Base-by-base conservation (phyloP, 2,329 filamentous ascomycete species). In the Xylaria sp. region DNA sequence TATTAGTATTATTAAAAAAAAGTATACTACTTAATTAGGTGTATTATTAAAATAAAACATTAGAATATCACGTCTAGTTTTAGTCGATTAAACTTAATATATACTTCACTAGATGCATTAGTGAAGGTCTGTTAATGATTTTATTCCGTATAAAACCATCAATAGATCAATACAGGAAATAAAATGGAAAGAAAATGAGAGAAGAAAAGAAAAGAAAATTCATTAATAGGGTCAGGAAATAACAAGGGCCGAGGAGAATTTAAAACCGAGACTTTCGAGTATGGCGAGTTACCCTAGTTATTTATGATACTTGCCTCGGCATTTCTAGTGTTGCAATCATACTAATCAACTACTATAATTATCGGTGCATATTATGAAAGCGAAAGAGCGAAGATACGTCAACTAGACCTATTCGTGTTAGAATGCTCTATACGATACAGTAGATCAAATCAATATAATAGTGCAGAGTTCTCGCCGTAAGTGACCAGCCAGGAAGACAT, bases 391-490 rank as follows among this genome's bases (percentile, higher is more conserved):
- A 58, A 47, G n/a, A 11, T 35, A 8, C 21, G 40, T 35, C 25
- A 45, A 19, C 25, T 43, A 43, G 2, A 8, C 19, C 40, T 9
- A 49, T 33, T 9, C 17, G 28, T 14, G 28, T 35, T 49, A 50
- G 15, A 28, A 4, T n/a, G 31, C 38, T 31, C n/a, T 12, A 35
- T 11, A 31, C 21, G 25, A 19, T 37, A 46, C 28, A 17, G 51
- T 60, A 42, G 14, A 25, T n/a, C 14, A n/a, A 57, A 64, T 64
- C 57, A 60, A 64, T 64, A 60, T 49, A 19, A 37, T n/a, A 3
- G 46, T 23, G 17, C 19, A 45, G n/a, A 31, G 21, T 25, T 33
- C 53, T 61, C 58, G 45, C 31, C 33, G 23, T 47, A 23, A 40
- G 38, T 15, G n/a, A 25, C 37, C 17, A 23, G 37, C 56, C 35